These are phyloP conservation scores for Eurotiales sp. DNA, from an alignment of 2,329 filamentous ascomycete species.

Conservation along the genomic window DNA sequence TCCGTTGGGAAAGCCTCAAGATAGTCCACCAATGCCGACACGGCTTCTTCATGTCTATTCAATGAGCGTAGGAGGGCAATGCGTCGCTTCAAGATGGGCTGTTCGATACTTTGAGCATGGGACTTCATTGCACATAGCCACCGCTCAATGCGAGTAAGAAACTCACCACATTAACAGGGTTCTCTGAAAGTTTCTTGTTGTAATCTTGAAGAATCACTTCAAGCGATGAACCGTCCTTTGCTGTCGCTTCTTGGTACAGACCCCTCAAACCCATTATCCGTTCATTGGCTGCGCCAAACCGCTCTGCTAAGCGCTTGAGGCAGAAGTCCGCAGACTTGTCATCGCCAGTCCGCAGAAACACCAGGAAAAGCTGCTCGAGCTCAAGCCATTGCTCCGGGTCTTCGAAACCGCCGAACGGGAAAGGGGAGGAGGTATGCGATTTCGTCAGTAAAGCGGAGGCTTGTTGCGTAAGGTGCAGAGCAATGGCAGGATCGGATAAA, in stretches of 20 bases:
- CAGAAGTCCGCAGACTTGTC: slow-evolving; percentile 71
- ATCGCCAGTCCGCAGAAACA: slow-evolving; percentile 80
- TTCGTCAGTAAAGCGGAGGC: slow-evolving; percentile 38
- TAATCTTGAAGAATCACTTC: slow-evolving; percentile 72
- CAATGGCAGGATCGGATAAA: slow-evolving; percentile 43
- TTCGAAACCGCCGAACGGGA: slow-evolving; percentile 57
- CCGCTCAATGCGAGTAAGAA: background rate
- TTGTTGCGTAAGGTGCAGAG: slow-evolving; percentile 41
- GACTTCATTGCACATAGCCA: slow-evolving; percentile 2
- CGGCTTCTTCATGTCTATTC: slow-evolving; percentile 67
- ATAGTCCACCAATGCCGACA: slow-evolving; percentile 67
- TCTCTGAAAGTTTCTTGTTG: slow-evolving; percentile 67
- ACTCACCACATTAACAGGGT: slow-evolving; percentile 75
- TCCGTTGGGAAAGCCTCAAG: slow-evolving; percentile 84
- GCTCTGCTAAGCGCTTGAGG: slow-evolving; percentile 68
- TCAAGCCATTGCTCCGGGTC: slow-evolving; percentile 76
- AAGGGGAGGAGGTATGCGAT: slow-evolving; percentile 25
- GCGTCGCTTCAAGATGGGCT: slow-evolving; percentile 82
- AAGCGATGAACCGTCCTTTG: slow-evolving; percentile 62
- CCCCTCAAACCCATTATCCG: slow-evolving; percentile 79
- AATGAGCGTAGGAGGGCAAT: slow-evolving; percentile 75
- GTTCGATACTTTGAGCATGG: slow-evolving; percentile 27
- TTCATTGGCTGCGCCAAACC: slow-evolving; percentile 83
- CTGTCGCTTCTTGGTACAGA: slow-evolving; percentile 78
- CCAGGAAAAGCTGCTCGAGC: slow-evolving; percentile 81